Evolutionary conservation across 768 basidiomycete species (phyloP).

Genomic region (Leccinum arenicola): DNA sequence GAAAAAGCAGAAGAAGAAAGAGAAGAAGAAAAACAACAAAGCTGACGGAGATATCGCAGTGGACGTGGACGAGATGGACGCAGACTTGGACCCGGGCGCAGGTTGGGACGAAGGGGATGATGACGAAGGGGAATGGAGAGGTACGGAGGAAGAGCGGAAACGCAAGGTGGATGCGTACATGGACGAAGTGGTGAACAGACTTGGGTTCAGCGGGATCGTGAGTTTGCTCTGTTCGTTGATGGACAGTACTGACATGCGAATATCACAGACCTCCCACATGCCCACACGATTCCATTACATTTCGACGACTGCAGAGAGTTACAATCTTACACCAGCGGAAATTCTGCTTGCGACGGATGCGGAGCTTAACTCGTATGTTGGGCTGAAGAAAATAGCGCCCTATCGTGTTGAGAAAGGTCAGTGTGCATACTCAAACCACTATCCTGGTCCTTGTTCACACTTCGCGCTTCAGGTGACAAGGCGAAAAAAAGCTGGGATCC

Average conservation of each 20-base stretch:
- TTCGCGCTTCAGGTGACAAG: constrained; percentile 15
- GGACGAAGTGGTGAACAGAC: constrained; percentile 76
- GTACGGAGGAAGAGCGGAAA: constrained; percentile 90
- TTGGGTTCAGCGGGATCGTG: constrained; percentile 97
- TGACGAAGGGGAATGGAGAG: constrained; percentile 73
- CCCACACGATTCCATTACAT: constrained; percentile 93
- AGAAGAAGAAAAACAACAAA: constrained; percentile 39
- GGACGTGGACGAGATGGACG: constrained; percentile 48
- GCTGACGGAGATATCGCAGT: constrained; percentile 46
- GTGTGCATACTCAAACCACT: constrained; percentile 7
- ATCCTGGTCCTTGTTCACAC: background rate
- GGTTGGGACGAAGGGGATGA: constrained; percentile 25
- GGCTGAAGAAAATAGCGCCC: constrained; percentile 88
- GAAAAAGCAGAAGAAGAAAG: constrained; percentile 47
- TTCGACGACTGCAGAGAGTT: constrained; percentile 59
- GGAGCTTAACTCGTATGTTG: constrained; percentile 90
- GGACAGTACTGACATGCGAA: constrained; percentile 1
- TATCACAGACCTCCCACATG: constrained; percentile 73
- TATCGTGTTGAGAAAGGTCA: constrained; percentile 59
- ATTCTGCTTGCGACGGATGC: constrained; percentile 89
- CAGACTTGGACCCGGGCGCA: constrained; percentile 53
- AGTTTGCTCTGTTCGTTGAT: constrained; percentile 25
- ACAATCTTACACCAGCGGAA: constrained; percentile 76
- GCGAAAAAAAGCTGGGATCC: constrained; percentile 53
- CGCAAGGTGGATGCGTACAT: constrained; percentile 81